Evolutionary conservation across 257 asterid genomes (phyloP).

Genomic region (Plectranthus barbatus): DNA sequence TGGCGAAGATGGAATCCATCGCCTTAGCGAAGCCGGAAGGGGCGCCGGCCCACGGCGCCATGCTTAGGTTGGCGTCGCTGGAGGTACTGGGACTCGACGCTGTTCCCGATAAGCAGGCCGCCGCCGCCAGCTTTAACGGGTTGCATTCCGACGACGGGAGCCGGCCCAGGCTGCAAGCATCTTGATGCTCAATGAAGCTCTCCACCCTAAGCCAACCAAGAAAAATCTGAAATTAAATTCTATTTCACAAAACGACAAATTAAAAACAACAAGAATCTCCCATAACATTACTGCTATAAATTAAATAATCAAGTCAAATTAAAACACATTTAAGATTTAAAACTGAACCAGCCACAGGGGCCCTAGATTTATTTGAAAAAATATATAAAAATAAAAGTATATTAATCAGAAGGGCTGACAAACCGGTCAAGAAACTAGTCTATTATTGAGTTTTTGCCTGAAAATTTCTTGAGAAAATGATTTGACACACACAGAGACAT

Average conservation of each 20-base stretch:
- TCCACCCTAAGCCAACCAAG: constrained; percentile 42
- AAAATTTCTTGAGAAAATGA: constrained; percentile 24
- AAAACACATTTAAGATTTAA: too few species aligned
- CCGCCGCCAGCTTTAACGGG: too few species aligned
- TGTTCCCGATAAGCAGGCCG: constrained; percentile 38
- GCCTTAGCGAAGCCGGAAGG: background rate
- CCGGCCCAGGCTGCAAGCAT: constrained; percentile 46
- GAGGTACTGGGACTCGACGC: constrained; percentile 59
- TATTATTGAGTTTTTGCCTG: constrained; percentile 9
- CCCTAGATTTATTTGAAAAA: too few species aligned
- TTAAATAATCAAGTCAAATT: too few species aligned
- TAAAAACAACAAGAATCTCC: too few species aligned
- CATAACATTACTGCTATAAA: too few species aligned
- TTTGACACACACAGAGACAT: constrained; percentile 24
- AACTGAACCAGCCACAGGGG: too few species aligned
- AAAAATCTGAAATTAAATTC: too few species aligned
- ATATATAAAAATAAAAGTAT: background rate
- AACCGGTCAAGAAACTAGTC: constrained; percentile 27
- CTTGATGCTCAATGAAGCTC: constrained; percentile 77
- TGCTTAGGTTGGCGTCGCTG: constrained; percentile 31
- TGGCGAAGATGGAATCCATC: background rate
- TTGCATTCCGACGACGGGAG: too few species aligned
- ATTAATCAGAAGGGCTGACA: background rate
- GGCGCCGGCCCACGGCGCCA: constrained; percentile 29
- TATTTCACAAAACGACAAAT: too few species aligned